These are phyloP conservation scores for Sporobolus alterniflorus DNA, from an alignment of 202 grass and related monocot genomes.

Conservation along the genomic window DNA sequence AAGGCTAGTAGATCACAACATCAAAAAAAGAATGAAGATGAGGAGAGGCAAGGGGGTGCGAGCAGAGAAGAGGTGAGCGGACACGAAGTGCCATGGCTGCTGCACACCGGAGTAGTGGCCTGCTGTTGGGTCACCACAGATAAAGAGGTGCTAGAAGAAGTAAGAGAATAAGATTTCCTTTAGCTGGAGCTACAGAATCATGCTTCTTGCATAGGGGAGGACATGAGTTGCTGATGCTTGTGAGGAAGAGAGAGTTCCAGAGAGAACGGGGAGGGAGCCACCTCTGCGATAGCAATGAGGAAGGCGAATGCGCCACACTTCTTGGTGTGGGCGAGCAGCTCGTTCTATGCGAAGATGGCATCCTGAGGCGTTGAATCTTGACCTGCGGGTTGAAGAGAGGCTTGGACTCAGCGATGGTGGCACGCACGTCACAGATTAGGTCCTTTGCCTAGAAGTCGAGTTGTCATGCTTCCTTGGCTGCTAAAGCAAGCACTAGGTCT, in stretches of 20 bases:
- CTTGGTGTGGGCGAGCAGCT: constrained; percentile 85
- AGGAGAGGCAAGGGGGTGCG: no score
- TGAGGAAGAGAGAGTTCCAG: no score
- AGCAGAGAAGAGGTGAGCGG: no score
- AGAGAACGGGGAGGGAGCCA: no score
- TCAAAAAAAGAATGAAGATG: neutral
- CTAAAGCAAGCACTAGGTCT: constrained; percentile 5
- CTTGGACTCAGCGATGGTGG: constrained; percentile 76
- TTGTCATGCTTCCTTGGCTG: constrained; percentile 14
- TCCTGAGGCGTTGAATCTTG: constrained; percentile 98
- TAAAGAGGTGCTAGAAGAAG: no score
- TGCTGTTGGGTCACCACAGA: no score
- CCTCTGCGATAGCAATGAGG: constrained; percentile 92
- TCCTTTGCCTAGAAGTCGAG: constrained; percentile 81
- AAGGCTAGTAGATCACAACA: neutral
- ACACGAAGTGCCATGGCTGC: no score
- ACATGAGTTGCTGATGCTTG: no score
- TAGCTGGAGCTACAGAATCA: no score
- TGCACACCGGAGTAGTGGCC: no score
- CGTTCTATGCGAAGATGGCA: constrained; percentile 87
- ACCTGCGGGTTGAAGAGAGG: constrained; percentile 94
- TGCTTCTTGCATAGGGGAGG: no score
- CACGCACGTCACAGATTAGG: constrained; percentile 74
- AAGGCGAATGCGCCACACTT: constrained; percentile 90
- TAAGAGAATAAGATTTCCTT: no score